Base-by-base conservation (phyloP, 2,329 filamentous ascomycete species). In the Dactylellina sp. region DNA sequence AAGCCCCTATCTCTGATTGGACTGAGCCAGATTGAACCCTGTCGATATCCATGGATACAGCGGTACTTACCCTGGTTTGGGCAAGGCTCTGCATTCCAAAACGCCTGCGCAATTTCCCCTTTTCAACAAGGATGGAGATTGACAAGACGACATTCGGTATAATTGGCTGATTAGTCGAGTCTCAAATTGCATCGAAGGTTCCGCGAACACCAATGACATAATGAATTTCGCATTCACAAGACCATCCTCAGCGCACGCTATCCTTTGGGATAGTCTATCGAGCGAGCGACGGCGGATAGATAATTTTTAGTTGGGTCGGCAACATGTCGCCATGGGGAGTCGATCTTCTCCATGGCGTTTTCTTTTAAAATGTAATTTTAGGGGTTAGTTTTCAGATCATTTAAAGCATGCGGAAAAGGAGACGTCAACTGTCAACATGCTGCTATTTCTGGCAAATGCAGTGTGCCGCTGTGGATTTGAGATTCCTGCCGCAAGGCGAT, bases 1-100 rank as follows among this genome's bases (percentile, higher is more conserved):
- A 61, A 61, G 56, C 70, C 70, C 70, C 70, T 74, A 61, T 74
- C 47, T 74, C 49, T 74, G 70, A 74, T 74, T 74, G 70, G 70
- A 37, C 50, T 28, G 47, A 46, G 46, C 37, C 62, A 66, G 49
- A 74, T 66, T 56, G 32, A 40, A 46, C 61, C 70, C 56, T 74
- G 61, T 66, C 56, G 56, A 40, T 55, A 24, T 44, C 40, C 70
- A 74, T 61, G 61, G 49, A 40, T 53, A 11, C 40, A 66, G 61
- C 70, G 50, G 60, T 12, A 61, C 70, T 52, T 62, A 47, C 25
- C 70, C 55, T 6, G 61, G 66, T 74, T 56, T 46, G 46, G 70
- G 70, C 70, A 74, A 74, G 61, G 70, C 61, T 56, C 37, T 60
- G 60, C 70, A 66, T 66, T 61, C 70, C 59, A 65, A 66, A 60